Conservation (phyloP, 495 filamentous ascomycete species). For the Niebla homalea region DNA sequence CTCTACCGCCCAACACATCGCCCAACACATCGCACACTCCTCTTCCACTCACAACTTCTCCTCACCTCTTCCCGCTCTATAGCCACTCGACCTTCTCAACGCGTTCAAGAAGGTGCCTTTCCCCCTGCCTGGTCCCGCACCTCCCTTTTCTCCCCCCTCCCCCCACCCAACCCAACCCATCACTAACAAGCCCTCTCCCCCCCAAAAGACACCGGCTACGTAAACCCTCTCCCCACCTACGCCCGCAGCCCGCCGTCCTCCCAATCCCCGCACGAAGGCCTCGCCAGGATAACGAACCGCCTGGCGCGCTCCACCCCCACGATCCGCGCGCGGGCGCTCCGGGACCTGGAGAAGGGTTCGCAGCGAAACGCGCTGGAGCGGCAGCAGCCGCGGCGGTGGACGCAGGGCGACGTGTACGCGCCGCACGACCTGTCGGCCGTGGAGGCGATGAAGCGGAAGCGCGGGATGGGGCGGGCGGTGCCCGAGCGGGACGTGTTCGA, state of each 20-base stretch:
- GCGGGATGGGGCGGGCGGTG: constrained; percentile 29
- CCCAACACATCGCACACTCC: constrained; percentile 6
- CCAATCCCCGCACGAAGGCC: constrained; percentile 10
- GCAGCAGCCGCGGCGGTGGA: constrained; percentile 44
- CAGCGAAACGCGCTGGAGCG: constrained; percentile 19
- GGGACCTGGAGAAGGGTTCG: neutral
- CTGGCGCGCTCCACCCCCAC: constrained; percentile 5
- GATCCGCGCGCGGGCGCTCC: neutral
- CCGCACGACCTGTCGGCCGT: constrained; percentile 69
- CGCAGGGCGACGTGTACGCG: constrained; percentile 69
- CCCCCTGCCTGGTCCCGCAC: neutral
- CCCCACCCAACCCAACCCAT: constrained; percentile 8
- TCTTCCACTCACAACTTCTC: constrained; percentile 5
- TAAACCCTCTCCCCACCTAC: neutral
- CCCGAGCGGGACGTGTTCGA: constrained; percentile 55
- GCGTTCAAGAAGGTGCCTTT: constrained; percentile 4
- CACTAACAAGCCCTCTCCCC: constrained; percentile 4
- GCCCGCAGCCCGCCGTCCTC: constrained; percentile 9
- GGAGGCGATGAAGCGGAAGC: constrained; percentile 60
- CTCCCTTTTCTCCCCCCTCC: neutral
- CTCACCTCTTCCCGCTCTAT: neutral
- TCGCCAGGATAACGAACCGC: constrained; percentile 1
- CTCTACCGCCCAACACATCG: constrained; percentile 2
- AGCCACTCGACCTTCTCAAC: constrained; percentile 7
- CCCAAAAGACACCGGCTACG: neutral